These are phyloP conservation scores for Excoecaria agallocha DNA, from an alignment of 345 rosid species.

Conservation along the genomic window DNA sequence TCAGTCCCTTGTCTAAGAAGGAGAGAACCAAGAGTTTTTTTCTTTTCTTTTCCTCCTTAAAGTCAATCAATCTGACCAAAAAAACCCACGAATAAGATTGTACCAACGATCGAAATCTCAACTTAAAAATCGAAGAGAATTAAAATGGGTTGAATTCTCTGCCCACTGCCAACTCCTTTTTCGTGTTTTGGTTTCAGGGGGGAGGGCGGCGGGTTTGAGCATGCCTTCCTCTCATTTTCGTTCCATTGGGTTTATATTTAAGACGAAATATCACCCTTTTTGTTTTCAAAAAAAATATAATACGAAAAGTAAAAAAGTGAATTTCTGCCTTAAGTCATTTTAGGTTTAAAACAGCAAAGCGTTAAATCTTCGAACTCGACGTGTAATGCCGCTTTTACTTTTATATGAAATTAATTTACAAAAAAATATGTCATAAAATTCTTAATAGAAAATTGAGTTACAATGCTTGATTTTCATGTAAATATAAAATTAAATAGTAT, in stretches of 20 bases:
- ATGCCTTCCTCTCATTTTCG: neutral
- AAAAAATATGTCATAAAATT: too few relatives aligned
- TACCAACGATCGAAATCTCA: neutral
- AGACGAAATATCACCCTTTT: neutral
- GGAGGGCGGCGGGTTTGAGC: slow-evolving; percentile 17
- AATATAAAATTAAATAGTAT: too few relatives aligned
- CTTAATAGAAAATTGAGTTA: too few relatives aligned
- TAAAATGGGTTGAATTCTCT: neutral
- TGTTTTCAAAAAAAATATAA: neutral
- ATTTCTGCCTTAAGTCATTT: too few relatives aligned
- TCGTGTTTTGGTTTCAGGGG: slow-evolving; percentile 8
- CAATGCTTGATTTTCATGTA: too few relatives aligned
- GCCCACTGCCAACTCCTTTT: neutral
- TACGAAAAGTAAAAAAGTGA: too few relatives aligned
- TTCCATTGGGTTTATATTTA: neutral
- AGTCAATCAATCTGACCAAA: neutral
- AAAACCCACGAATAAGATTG: neutral
- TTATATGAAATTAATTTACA: too few relatives aligned
- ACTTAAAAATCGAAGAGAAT: neutral
- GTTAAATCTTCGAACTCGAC: too few relatives aligned
- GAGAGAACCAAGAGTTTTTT: too few relatives aligned
- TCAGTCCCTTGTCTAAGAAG: neutral
- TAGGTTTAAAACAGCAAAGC: too few relatives aligned
- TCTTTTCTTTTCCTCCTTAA: too few relatives aligned
- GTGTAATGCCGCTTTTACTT: too few relatives aligned